phyloP scores from a whole-genome alignment of 192 early-diverging fungal genomes.

The Coemansia sp. region DNA sequence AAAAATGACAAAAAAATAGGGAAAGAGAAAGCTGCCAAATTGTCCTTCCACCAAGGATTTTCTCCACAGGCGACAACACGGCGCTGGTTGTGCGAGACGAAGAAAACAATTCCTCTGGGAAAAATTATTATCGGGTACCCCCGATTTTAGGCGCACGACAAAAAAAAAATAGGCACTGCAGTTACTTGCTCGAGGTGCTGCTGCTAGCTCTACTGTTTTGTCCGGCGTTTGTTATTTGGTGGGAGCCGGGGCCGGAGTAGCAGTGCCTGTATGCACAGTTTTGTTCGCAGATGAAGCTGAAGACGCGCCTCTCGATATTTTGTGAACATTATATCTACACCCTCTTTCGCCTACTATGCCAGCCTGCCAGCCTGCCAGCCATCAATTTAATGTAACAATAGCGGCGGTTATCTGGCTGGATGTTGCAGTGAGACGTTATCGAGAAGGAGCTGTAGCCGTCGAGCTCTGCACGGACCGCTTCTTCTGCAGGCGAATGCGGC shows the following conservation, averaged over 20 bases:
- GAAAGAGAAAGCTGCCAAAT: background rate
- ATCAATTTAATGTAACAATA: background rate
- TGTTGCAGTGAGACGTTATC: background rate
- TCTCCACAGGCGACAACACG: constrained; percentile 3
- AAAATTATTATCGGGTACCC: background rate
- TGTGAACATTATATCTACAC: background rate
- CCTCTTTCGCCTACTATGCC: background rate
- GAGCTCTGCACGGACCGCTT: background rate
- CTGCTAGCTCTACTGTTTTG: background rate
- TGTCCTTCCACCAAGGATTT: constrained; percentile 1
- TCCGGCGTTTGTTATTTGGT: constrained; percentile 8
- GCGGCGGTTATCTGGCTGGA: background rate
- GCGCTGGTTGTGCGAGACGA: background rate
- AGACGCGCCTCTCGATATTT: background rate
- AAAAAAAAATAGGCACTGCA: background rate
- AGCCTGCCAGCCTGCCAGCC: background rate
- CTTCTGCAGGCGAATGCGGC: background rate
- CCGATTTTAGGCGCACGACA: background rate
- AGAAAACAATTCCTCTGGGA: background rate
- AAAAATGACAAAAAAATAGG: background rate
- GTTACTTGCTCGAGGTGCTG: background rate
- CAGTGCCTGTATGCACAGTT: background rate
- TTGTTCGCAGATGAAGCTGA: background rate
- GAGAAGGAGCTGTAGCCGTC: background rate
- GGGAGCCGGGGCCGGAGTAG: background rate